Percentiles rank a stretch among this genome's conserved stretches.
Conservation (phyloP, 768 basidiomycete genomes). For the Fistulinella prunicolor region DNA sequence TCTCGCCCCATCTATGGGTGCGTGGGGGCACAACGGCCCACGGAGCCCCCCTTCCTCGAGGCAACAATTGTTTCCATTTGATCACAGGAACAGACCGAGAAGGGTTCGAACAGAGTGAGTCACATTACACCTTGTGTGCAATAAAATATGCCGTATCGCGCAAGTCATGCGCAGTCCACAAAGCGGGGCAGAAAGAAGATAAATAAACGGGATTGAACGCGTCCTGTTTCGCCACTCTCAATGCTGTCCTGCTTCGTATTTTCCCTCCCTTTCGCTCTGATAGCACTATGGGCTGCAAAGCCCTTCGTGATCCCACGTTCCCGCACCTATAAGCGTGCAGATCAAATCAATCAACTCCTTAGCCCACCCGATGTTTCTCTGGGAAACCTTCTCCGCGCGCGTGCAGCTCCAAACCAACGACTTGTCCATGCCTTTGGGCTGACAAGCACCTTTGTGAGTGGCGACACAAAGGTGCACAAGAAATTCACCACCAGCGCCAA, state of each 20-base stretch:
- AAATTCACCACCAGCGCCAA: slow-evolving; percentile 23
- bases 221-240: too few species aligned
- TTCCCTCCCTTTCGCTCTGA: not conserved
- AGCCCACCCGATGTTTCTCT: slow-evolving; percentile 17
- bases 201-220: slow-evolving; percentile 7
- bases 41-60: not conserved
- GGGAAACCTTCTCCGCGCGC: slow-evolving; percentile 11
- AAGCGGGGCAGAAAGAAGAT: not conserved
- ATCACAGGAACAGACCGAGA: not conserved
- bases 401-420: slow-evolving; percentile 22
- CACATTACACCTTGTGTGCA: too few species aligned
- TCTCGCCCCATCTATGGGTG: slow-evolving; percentile 4
- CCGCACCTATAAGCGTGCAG: slow-evolving; percentile 9
- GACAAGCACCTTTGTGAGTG: slow-evolving; percentile 54
- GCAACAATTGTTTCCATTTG: not conserved
- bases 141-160: too few species aligned
- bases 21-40: not conserved
- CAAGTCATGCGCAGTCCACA: too few species aligned
- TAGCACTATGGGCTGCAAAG: not conserved
- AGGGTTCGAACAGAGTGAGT: too few species aligned
- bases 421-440: slow-evolving; percentile 28
- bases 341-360: slow-evolving; percentile 9
- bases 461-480: slow-evolving; percentile 29
- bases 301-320: not conserved
- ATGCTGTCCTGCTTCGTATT: not conserved